These are phyloP conservation scores for Astrocystis sublimbata DNA, from an alignment of 495 filamentous ascomycete species.

Conservation along the genomic window DNA sequence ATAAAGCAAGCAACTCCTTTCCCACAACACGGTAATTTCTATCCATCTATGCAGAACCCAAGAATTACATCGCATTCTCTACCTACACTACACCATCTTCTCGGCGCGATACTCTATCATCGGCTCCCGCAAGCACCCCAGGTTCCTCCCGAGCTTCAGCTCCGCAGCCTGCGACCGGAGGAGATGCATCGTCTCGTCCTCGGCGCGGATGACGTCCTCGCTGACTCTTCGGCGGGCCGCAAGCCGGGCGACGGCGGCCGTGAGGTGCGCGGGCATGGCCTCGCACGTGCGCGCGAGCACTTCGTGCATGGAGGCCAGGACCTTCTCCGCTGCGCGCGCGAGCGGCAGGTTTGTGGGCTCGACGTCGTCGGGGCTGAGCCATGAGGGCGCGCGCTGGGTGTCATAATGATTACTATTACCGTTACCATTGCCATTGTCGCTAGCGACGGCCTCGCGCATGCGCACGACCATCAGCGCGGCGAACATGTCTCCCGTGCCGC, in stretches of 20 bases:
- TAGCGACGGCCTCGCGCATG: conserved; percentile 74
- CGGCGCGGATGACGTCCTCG: conserved; percentile 39
- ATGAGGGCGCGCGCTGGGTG: conserved; percentile 55
- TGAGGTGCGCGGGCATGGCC: conserved; percentile 49
- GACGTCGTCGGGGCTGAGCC: conserved; percentile 70
- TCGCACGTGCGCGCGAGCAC: conserved; percentile 76
- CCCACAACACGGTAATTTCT: no score
- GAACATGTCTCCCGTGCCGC: conserved; percentile 97
- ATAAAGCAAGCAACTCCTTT: no score
- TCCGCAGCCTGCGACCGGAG: conserved; percentile 75
- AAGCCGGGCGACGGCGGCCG: conserved; percentile 36
- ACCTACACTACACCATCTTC: conserved; percentile 38
- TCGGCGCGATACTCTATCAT: conserved; percentile 57
- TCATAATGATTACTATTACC: conserved; percentile 19
- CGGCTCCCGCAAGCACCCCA: conserved; percentile 64
- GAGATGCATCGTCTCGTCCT: conserved; percentile 64
- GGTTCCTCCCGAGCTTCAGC: conserved; percentile 73
- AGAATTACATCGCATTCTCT: background rate
- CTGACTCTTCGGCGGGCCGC: conserved; percentile 19
- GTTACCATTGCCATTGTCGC: conserved; percentile 14
- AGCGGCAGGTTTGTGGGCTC: conserved; percentile 72
- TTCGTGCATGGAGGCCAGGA: conserved; percentile 89
- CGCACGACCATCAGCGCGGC: conserved; percentile 85
- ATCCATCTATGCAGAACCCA: no score
- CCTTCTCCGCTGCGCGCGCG: conserved; percentile 78